Evolutionary conservation across 805 yeast species (phyloP).

Genomic region (Grigorovia jiainica): DNA sequence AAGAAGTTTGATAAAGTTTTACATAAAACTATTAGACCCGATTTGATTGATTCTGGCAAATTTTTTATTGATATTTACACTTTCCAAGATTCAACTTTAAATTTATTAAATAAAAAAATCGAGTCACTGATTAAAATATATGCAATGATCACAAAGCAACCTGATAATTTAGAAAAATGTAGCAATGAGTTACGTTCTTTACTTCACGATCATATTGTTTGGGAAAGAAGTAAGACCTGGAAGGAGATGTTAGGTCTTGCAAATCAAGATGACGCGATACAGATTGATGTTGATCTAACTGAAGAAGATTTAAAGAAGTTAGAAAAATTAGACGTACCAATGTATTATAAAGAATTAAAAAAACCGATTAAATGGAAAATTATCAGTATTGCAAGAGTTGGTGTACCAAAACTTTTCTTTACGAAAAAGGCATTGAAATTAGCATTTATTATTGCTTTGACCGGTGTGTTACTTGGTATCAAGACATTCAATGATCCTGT

Average conservation of each 20-base stretch:
- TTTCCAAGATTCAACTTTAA: conserved; percentile 43
- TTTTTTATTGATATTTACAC: conserved; percentile 43
- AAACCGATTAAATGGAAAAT: conserved; percentile 18
- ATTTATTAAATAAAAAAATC: conserved; percentile 42
- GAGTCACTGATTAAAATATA: conserved; percentile 44
- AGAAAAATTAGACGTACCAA: conserved; percentile 28
- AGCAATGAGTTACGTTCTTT: conserved; percentile 48
- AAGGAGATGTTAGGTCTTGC: conserved; percentile 82
- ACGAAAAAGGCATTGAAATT: conserved; percentile 42
- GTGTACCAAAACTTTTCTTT: conserved; percentile 40
- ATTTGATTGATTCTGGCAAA: conserved; percentile 36
- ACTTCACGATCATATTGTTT: conserved; percentile 83
- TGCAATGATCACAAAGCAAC: conserved; percentile 37
- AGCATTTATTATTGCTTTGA: conserved; percentile 39
- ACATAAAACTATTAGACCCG: conserved; percentile 41
- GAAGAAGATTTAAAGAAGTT: conserved; percentile 15
- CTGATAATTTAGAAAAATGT: conserved; percentile 33
- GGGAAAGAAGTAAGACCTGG: conserved; percentile 97
- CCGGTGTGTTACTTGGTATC: conserved; percentile 45
- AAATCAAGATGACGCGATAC: conserved; percentile 36
- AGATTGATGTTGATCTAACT: conserved; percentile 15
- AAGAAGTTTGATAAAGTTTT: conserved; percentile 85
- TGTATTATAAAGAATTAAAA: conserved; percentile 27
- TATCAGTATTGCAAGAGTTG: conserved; percentile 24
- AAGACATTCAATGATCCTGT: conserved; percentile 53